Evolutionary conservation across 2,329 filamentous ascomycete genomes (phyloP), one percentile per base, ranked within the genome.

Genomic region (Microdochium trichocladiopsis): DNA sequence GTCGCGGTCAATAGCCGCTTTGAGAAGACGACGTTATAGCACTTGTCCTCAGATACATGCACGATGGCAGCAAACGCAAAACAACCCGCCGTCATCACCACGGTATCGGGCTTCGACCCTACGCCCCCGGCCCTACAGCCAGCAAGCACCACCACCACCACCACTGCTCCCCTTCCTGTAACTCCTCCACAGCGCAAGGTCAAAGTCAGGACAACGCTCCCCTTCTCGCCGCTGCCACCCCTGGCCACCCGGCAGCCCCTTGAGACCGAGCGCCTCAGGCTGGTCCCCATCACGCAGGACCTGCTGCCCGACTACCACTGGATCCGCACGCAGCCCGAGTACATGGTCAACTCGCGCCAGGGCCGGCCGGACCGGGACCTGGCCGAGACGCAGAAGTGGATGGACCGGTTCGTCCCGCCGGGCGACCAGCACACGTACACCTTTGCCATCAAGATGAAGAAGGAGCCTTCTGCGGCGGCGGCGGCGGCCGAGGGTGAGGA

Each of bases 321-420:
- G 11, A 67, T 76, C 56, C 67, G 73, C 47, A 66, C 62, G 22
- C 52, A 70, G 52, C 61, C 64, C n/a, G 68, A 71, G 50, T 68
- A 72, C 28, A 76, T 76, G 72, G 65, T 67, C 56, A 72, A 69
- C 61, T 73, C 72, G 63, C 51, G 22, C 21, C 48, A 49, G 66
- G 59, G 57, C 63, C 36, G 37, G 41, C 25, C 36, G 36, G 54
- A 69, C 61, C 23, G 56, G 57, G 51, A 57, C 50, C 47, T 50
- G 36, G 54, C 52, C 22, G 57, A 53, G 23, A 60, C 60, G 36
- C 56, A 56, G 45, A 31, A 43, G 36, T 57, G 56, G 57, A 51
- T 60, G 52, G 50, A 56, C 37, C 47, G 50, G 25, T 59, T 63
- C 2, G 52, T 63, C 18, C 60, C 65, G 2, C 62, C 58, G 16